Evolutionary conservation across 768 basidiomycete species (phyloP).

Genomic region (Favolaschia claudopus): DNA sequence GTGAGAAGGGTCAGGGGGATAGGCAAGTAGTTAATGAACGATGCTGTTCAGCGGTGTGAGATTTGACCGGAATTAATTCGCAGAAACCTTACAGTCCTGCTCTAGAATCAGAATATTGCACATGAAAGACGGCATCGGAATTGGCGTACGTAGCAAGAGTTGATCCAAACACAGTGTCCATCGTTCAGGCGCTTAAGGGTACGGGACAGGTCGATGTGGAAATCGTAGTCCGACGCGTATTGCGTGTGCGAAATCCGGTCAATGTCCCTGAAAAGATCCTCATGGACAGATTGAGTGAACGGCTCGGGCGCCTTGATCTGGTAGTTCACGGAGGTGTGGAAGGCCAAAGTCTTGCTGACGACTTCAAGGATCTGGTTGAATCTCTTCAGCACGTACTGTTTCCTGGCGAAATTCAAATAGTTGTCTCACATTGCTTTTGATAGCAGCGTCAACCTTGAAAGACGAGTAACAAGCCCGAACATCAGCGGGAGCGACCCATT

Average conservation of each 20-base stretch:
- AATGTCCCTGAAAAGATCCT: constrained; percentile 60
- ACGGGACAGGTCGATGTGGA: constrained; percentile 62
- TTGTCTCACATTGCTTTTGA: constrained; percentile 58
- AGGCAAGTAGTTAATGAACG: constrained; percentile 58
- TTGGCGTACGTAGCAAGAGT: constrained; percentile 61
- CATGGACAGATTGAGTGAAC: constrained; percentile 61
- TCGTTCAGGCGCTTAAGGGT: constrained; percentile 66
- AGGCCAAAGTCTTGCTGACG: constrained; percentile 62
- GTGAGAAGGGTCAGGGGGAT: constrained; percentile 59
- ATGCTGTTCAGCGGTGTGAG: constrained; percentile 35
- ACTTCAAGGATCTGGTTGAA: constrained; percentile 59
- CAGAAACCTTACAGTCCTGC: constrained; percentile 17
- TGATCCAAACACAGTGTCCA: constrained; percentile 66
- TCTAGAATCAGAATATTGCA: not conserved
- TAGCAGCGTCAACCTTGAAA: constrained; percentile 52
- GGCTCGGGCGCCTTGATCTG: constrained; percentile 62
- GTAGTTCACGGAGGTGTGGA: constrained; percentile 70
- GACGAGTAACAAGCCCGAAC: constrained; percentile 61
- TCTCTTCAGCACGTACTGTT: constrained; percentile 25
- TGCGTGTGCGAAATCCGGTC: constrained; percentile 50
- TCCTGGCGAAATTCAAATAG: not conserved
- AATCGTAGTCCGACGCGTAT: constrained; percentile 60
- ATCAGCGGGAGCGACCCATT: constrained; percentile 61
- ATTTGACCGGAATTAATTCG: not conserved
- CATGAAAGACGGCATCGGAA: not conserved